Base-by-base conservation (phyloP, 306 rosid species). In the Acacia confusa region DNA sequence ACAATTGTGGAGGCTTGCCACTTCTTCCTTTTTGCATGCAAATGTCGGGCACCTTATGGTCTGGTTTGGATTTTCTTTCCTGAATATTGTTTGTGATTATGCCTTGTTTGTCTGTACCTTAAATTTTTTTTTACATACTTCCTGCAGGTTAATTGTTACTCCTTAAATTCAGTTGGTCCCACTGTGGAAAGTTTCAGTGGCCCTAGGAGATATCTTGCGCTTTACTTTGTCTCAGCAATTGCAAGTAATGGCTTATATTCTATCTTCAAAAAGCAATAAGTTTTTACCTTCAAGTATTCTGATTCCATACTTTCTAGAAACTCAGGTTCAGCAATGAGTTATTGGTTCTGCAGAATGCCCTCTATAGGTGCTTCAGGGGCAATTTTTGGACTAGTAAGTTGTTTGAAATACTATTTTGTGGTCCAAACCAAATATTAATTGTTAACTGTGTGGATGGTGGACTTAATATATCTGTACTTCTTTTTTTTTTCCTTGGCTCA, bases 331-430 rank as follows among this genome's bases (percentile, higher is more conserved):
- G 87, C 92, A 45, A 83, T 85, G 90, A 94, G 98, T 90, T 94
- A 91, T 81, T 81, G 89, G 86, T 91, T 89, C 86, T 85, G 92
- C 88, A 87, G 80, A 83, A 87, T 84, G 74, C 97, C 97, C 74
- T 83, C 97, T 65, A 92, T 92, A 45, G 98, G 98, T 84, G 97
- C 97, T 20, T 94, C 98, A 20, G 97, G 97, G 74, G 98, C 97
- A 60, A 88, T 92, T 78, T 94, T 94, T 76, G 98, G 98, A 86
- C 86, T 94, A 71, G 98, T 94, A 86, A 88, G 94, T 88, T 64
- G 34, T 64, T 80, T 58, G n/a, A 22, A 66, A 20, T 32, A 57
- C 69, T 58, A 60, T 44, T 71, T 41, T 66, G 25, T 10, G n/a
- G 30, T 16, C 55, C 55, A 22, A 27, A 36, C 67, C 43, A 61